phyloP scores from a whole-genome alignment of 179 eudicot genomes.

The Beta lomatogona region DNA sequence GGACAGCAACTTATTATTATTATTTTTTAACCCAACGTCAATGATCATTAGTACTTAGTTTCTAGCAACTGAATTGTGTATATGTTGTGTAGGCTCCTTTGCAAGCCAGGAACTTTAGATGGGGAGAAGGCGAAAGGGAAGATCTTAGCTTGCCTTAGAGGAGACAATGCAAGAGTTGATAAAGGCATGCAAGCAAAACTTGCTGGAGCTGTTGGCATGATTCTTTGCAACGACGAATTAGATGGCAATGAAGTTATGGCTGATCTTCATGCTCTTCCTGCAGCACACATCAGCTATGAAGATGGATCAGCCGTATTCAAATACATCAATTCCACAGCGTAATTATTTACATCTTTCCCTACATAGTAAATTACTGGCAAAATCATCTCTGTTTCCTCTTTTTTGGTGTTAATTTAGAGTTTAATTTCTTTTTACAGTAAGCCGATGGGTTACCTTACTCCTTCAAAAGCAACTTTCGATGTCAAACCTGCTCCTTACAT shows the following conservation, averaged over 20 bases:
- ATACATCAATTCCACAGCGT: constrained; percentile 55
- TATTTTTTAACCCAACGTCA: background rate
- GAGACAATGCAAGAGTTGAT: constrained; percentile 37
- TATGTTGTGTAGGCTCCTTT: constrained; percentile 19
- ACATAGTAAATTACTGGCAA: background rate
- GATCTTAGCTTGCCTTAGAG: constrained; percentile 55
- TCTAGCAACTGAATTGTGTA: background rate
- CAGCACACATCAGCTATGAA: constrained; percentile 49
- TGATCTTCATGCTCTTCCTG: constrained; percentile 66
- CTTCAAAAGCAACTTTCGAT: constrained; percentile 20
- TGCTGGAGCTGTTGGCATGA: constrained; percentile 76
- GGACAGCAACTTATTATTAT: background rate
- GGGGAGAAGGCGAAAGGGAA: constrained; percentile 43
- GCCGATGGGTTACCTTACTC: constrained; percentile 43
- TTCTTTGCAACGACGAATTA: constrained; percentile 47
- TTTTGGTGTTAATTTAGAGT: background rate
- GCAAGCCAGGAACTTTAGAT: constrained; percentile 42
- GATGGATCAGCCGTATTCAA: constrained; percentile 49
- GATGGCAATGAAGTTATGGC: constrained; percentile 33
- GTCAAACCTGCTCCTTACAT: constrained; percentile 63
- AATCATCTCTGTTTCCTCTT: background rate
- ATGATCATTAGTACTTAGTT: background rate
- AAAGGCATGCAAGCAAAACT: constrained; percentile 44
- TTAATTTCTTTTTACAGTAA: constrained; percentile 22
- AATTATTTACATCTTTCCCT: background rate